Evolutionary conservation across 2,329 filamentous ascomycete genomes (phyloP).

Genomic region (Hypoxylon sp.): DNA sequence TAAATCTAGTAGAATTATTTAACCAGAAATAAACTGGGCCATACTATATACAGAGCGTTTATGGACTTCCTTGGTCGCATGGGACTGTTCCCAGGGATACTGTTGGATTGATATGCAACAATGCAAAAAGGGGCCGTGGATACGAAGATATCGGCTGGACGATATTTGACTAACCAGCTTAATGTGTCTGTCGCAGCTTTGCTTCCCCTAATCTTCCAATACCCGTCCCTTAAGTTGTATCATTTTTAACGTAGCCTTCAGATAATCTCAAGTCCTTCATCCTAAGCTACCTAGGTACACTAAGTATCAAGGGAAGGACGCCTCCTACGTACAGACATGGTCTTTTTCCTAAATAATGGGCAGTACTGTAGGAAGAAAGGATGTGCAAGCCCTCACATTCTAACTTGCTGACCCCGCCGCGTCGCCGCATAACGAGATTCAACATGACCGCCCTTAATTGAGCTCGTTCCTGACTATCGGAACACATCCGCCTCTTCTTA

Average conservation of each 20-base stretch:
- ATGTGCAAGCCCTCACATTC: constrained; percentile 2
- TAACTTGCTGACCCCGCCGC: neutral
- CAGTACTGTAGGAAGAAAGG: neutral
- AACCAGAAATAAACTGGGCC: neutral
- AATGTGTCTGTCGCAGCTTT: neutral
- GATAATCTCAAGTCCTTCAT: neutral
- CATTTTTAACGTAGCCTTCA: too few species aligned
- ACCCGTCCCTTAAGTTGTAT: too few species aligned
- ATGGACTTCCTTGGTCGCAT: neutral
- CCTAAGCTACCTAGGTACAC: too few species aligned
- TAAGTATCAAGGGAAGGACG: too few species aligned
- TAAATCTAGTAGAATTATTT: neutral
- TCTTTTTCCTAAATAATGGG: neutral
- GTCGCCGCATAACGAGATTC: constrained; percentile 1
- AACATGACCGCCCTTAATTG: neutral
- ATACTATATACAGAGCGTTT: neutral
- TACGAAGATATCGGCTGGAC: neutral
- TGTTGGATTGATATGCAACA: neutral
- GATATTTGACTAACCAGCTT: neutral
- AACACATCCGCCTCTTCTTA: neutral
- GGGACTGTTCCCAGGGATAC: neutral
- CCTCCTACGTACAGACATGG: neutral
- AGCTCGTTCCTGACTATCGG: constrained; percentile 8
- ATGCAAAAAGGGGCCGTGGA: neutral
- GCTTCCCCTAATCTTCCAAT: neutral